Evolutionary conservation across 1,139 yeast genomes (phyloP).

Genomic region (Kurtzmaniella quercitrusa): DNA sequence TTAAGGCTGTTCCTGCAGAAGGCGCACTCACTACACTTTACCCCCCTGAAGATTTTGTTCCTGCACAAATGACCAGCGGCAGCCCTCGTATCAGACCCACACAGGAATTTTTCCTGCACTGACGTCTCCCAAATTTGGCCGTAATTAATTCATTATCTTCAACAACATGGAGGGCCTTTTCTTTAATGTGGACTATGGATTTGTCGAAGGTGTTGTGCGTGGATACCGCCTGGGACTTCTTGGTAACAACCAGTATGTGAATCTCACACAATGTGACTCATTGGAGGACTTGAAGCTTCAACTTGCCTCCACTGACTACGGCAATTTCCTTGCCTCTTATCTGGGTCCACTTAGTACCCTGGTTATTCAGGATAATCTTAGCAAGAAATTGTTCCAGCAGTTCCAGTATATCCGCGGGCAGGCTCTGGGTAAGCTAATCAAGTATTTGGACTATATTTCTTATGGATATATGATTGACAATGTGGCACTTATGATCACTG

Average conservation of each 20-base stretch:
- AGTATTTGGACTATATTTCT: conserved; percentile 85
- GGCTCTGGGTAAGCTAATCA: conserved; percentile 73
- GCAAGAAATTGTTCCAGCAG: conserved; percentile 72
- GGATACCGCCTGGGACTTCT: conserved; percentile 88
- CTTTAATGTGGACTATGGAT: conserved; percentile 87
- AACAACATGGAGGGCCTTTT: conserved; percentile 73
- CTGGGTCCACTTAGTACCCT: conserved; percentile 81
- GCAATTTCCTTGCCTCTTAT: conserved; percentile 79
- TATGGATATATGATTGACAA: conserved; percentile 99
- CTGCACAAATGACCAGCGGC: too few species aligned
- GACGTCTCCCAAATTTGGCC: not conserved
- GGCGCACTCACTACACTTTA: too few species aligned
- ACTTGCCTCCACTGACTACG: conserved; percentile 93
- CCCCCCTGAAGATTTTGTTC: too few species aligned
- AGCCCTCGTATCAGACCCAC: too few species aligned
- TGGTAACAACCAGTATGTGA: conserved; percentile 74
- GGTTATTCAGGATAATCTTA: conserved; percentile 74
- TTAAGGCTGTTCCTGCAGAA: not conserved
- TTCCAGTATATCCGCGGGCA: conserved; percentile 83
- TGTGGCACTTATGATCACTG: conserved; percentile 92
- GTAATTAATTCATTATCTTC: not conserved
- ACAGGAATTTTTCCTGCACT: not conserved
- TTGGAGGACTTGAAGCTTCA: conserved; percentile 92
- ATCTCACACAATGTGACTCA: conserved; percentile 92
- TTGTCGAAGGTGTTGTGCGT: conserved; percentile 88